Evolutionary conservation across 2,329 filamentous ascomycete genomes (phyloP), one percentile per base, ranked within the genome.

Genomic region (Pseudocercospora crystallina): DNA sequence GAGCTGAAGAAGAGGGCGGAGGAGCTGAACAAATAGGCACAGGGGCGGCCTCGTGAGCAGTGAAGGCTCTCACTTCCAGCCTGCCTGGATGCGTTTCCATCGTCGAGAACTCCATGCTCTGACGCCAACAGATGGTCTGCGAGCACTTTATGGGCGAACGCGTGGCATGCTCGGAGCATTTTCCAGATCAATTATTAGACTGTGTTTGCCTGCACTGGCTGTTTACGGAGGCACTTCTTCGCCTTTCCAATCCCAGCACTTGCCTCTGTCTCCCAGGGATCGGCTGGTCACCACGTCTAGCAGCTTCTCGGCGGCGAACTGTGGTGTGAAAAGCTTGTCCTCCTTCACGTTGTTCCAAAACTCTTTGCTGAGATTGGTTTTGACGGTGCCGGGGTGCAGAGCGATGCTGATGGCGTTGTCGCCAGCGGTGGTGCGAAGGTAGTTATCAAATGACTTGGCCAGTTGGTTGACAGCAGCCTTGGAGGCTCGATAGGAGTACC

Each of bases 351-450:
- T 81, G 0, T 65, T 74, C 88, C 87, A 92, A 65, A 88, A 94
- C 37, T 83, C 83, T 62, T 76, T 78, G 56, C 84, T 89, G 54
- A 95, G 71, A 8, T 80, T 84, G 43, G 89, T 94, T 73, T 80
- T 84, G 42, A 94, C 88, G 1, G 89, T 94, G 2, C 89, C 89
- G 1, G 89, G 89, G 69, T 94, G 89, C 63, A 94, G 78, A 8
- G 79, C 80, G 9, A 95, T 72, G 1, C 83, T 82, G 58, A 90
- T 75, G 0, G 86, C 87, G 44, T 80, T 82, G 0, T 80, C 78
- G 0, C 78, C 82, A 51, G 79, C 78, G 36, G 77, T 75, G 3
- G 77, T 73, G 32, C 70, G 69, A 30, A 94, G 70, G 63, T 84
- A 80, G 26, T 86, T 76, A 66, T 94, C 89, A 54, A 90, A 83